Conservation (phyloP, 2,329 filamentous ascomycete species). For the Pseudogymnoascus sp. region DNA sequence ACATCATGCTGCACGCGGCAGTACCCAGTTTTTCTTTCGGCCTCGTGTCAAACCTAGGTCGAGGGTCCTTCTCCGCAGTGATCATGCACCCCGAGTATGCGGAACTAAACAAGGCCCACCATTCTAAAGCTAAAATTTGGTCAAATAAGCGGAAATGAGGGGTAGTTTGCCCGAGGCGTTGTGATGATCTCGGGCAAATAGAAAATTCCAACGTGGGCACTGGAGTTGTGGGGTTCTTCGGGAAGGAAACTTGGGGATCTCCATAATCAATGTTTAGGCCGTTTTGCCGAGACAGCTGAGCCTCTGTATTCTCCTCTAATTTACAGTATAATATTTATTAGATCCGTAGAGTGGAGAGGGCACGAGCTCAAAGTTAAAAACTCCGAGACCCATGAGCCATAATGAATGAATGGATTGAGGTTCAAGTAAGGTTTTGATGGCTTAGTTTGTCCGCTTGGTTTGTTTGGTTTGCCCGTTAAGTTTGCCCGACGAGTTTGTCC, state of each 20-base stretch:
- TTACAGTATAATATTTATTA: not conserved
- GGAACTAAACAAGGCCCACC: not conserved
- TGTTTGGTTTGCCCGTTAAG: too few relatives aligned
- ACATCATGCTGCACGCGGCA: not conserved
- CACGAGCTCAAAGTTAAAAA: not conserved
- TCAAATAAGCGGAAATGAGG: not conserved
- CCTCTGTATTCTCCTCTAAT: not conserved
- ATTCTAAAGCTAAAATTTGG: not conserved
- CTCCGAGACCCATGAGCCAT: not conserved
- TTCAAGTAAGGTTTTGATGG: not conserved
- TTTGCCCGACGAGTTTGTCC: too few relatives aligned
- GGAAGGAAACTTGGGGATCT: not conserved
- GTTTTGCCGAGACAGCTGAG: not conserved
- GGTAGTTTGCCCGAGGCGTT: not conserved
- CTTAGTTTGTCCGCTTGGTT: not conserved
- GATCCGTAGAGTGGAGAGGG: not conserved
- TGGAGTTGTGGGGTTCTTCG: not conserved
- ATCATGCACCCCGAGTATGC: constrained; percentile 2
- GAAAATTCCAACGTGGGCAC: not conserved
- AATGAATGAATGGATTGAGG: not conserved
- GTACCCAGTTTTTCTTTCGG: not conserved
- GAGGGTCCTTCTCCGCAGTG: not conserved
- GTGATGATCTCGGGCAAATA: constrained; percentile 2
- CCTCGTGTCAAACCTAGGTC: not conserved
- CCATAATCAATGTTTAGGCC: not conserved